Evolutionary conservation across 208 protist genomes (phyloP), one percentile per base, ranked within the genome.

Genomic region (Herpetomonas tarakana): DNA sequence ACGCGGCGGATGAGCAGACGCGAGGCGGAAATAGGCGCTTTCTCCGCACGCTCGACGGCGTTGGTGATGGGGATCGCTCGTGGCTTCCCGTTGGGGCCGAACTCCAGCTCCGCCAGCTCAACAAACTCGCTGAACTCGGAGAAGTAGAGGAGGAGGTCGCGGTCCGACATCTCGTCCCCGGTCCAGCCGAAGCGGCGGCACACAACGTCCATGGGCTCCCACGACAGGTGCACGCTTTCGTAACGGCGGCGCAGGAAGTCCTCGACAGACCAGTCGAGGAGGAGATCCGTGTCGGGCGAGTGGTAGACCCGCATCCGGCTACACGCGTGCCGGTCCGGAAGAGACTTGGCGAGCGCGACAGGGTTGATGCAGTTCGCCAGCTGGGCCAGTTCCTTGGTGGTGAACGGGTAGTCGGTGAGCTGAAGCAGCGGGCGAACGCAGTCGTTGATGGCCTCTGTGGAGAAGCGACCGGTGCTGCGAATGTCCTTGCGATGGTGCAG

Each of bases 191-290:
- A 92, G 30, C 89, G 83, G 59, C 76, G 77, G 55, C 72, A 81
- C 22, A 96, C 80, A 22, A 92, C 77, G 51, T 91, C 76, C 69
- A 92, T 73, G 18, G 83, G 86, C 71, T 96, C 86, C 89, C 89
- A 96, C 58, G 89, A 96, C 35, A 93, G 29, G 55, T 96, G 89
- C 64, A 96, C 85, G 53, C 89, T 91, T 68, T 96, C 89, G 70
- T 96, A 96, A 56, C 89, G 89, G 51, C 86, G 83, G 16, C 89
- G 89, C 14, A 96, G 75, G 62, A 96, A 96, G 59, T 93, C 86
- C 66, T 96, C 86, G 26, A 77, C 71, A 4, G 83, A 91, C 86
- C 89, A 96, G 76, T 96, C 89, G 11, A 96, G 67, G 30, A 96
- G 49, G 38, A 91, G 65, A 50, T 90, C 79, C 12, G 82, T 93